Conservation (phyloP, 2,329 filamentous ascomycete genomes). For the Sporothrix phasma region DNA sequence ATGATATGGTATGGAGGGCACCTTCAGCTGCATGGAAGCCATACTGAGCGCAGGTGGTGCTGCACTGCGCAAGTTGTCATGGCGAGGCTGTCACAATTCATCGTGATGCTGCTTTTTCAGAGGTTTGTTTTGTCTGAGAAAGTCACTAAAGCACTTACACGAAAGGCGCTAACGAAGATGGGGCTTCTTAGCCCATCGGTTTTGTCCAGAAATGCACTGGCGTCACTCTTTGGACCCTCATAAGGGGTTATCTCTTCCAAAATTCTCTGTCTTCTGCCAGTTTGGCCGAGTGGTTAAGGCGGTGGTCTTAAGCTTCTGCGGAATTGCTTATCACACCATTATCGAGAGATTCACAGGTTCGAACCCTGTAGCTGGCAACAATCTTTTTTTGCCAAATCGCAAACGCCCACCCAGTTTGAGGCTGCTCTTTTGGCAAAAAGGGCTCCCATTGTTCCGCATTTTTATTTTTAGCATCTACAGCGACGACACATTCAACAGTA, state of each 20-base stretch:
- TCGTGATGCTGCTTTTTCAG: neutral
- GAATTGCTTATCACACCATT: constrained; percentile 16
- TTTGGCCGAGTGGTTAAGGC: constrained; percentile 20
- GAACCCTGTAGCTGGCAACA: constrained; percentile 19
- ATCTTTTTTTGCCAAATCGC: neutral
- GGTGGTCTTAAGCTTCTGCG: constrained; percentile 17
- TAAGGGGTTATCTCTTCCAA: constrained; percentile 9
- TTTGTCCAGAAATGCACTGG: neutral
- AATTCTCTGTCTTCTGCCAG: constrained; percentile 13
- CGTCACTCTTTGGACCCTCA: neutral
- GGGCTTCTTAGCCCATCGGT: neutral
- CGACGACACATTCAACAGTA: neutral
- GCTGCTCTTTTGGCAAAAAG: no score
- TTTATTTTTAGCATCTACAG: neutral
- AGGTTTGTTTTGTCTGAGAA: no score
- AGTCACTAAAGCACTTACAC: neutral
- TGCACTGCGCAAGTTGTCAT: no score
- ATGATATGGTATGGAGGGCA: no score
- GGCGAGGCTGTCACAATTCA: no score
- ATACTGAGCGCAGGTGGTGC: no score
- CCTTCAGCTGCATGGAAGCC: no score
- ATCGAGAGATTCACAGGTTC: constrained; percentile 20
- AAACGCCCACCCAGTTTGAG: no score
- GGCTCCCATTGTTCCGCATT: no score
- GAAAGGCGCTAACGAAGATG: neutral